Evolutionary conservation across 352 stramenopile species (phyloP).

Genomic region (Phytophthora ohioensis): DNA sequence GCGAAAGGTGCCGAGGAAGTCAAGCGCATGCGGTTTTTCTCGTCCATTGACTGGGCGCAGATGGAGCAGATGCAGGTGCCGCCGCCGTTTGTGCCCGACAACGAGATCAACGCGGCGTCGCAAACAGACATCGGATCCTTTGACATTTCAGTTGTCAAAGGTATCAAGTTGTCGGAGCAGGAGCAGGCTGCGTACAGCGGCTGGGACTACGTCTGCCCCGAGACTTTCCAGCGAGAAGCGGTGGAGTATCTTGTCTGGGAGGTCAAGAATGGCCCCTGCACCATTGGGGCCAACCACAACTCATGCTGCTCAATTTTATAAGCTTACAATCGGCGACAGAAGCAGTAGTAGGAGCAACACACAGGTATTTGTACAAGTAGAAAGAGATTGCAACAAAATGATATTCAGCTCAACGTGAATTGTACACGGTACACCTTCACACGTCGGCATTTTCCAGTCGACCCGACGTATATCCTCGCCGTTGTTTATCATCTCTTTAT

Average conservation of each 20-base stretch:
- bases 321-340: slow-evolving; percentile 10
- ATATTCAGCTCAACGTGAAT: slow-evolving; percentile 16
- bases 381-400: slow-evolving; percentile 20
- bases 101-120: slow-evolving; percentile 87
- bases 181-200: slow-evolving; percentile 74
- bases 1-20: slow-evolving; percentile 78
- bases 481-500: slow-evolving; percentile 3
- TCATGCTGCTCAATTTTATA: slow-evolving; percentile 72
- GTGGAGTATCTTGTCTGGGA: slow-evolving; percentile 89
- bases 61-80: slow-evolving; percentile 76
- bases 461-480: slow-evolving; percentile 8
- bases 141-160: slow-evolving; percentile 75
- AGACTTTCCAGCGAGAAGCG: slow-evolving; percentile 84
- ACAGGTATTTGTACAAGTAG: slow-evolving; percentile 34
- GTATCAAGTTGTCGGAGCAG: slow-evolving; percentile 74
- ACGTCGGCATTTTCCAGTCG: slow-evolving; percentile 27
- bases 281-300: slow-evolving; percentile 64
- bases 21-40: slow-evolving; percentile 86
- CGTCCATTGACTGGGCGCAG: slow-evolving; percentile 72
- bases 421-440: slow-evolving; percentile 18
- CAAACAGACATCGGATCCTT: slow-evolving; percentile 86
- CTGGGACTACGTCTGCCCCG: slow-evolving; percentile 80
- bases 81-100: slow-evolving; percentile 82
- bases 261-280: slow-evolving; percentile 80
- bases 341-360: slow-evolving; percentile 4